These are phyloP conservation scores for Leucoagaricus sp. DNA, from an alignment of 1,284 basidiomycete species.

Conservation along the genomic window DNA sequence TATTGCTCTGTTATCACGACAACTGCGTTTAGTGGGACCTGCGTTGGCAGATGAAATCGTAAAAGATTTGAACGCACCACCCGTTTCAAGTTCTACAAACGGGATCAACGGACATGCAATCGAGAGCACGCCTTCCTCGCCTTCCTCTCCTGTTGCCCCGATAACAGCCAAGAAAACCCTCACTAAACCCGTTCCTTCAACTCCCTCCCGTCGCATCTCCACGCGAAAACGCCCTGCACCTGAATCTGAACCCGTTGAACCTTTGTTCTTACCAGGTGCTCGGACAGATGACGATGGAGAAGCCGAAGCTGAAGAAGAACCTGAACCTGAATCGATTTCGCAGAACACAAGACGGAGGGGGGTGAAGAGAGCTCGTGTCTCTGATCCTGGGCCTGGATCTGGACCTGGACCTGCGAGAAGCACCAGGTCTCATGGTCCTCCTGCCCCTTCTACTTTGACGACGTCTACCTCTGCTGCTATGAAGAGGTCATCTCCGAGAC, in stretches of 20 bases:
- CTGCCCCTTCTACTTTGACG: neutral
- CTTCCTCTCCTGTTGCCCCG: neutral
- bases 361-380: constrained; percentile 25
- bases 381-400: constrained; percentile 15
- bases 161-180: neutral
- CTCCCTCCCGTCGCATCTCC: neutral
- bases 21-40: constrained; percentile 19
- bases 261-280: constrained; percentile 6
- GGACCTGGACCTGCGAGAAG: constrained; percentile 15
- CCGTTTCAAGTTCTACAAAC: neutral
- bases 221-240: constrained; percentile 19
- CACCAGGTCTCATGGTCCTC: constrained; percentile 1
- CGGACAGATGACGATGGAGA: constrained; percentile 13
- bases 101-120: neutral
- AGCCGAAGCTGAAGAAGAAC: neutral
- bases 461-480: neutral
- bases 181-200: too few relatives aligned
- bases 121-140: neutral
- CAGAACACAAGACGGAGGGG: constrained; percentile 27
- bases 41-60: constrained; percentile 20
- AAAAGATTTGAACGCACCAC: neutral
- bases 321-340: constrained; percentile 4
- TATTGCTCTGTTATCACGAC: neutral
- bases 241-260: neutral
- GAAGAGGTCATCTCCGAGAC: neutral